These are phyloP conservation scores for Exophiala bonariae DNA, from an alignment of 2,329 filamentous ascomycete genomes.

Conservation along the genomic window DNA sequence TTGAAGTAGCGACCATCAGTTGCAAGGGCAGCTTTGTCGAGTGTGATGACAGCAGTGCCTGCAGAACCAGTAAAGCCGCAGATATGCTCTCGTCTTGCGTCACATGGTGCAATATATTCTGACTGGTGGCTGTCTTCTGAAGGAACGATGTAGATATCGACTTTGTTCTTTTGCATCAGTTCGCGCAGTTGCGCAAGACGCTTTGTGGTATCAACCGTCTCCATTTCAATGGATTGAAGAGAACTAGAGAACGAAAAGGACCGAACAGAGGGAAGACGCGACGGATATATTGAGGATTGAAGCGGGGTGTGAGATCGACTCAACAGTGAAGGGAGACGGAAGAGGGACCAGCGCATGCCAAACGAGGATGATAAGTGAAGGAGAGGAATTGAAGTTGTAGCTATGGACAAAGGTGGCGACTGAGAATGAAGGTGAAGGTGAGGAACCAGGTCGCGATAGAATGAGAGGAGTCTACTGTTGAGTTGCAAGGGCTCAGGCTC, in stretches of 20 bases:
- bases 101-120: conserved; percentile 96
- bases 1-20: conserved; percentile 99
- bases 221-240: conserved; percentile 61
- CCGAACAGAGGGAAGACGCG: conserved; percentile 31
- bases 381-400: not conserved
- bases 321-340: conserved; percentile 20
- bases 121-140: conserved; percentile 97
- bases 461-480: no score
- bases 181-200: conserved; percentile 75
- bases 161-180: conserved; percentile 81
- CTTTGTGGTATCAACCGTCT: conserved; percentile 73
- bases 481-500: no score
- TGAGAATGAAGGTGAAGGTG: not conserved
- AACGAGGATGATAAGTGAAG: conserved; percentile 13
- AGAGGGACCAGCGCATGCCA: conserved; percentile 27
- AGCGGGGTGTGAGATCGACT: conserved; percentile 15
- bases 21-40: conserved; percentile 81
- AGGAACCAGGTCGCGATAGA: no score
- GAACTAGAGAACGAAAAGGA: conserved; percentile 40
- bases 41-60: conserved; percentile 85
- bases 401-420: not conserved
- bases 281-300: not conserved
- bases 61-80: conserved; percentile 94
- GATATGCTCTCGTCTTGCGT: conserved; percentile 87
- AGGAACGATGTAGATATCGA: conserved; percentile 93